Percentiles rank a stretch among this genome's conserved stretches.
phyloP scores from a whole-genome alignment of 2,329 filamentous ascomycete species.

The Aplosporella prunicola region DNA sequence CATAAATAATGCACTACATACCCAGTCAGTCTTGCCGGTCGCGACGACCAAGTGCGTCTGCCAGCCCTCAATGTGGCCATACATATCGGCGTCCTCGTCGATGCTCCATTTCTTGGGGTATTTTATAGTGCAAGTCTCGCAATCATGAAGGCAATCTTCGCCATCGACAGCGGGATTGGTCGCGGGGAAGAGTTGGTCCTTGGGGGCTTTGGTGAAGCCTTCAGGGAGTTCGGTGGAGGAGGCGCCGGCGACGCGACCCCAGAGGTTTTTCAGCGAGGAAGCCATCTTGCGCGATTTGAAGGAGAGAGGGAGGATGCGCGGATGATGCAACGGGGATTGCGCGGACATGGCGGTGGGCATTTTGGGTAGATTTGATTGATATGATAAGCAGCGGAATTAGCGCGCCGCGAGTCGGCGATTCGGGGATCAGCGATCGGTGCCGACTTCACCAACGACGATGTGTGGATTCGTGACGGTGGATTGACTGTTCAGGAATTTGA shows the following conservation, averaged over 20 bases:
- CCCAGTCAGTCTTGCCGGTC: conserved; percentile 95
- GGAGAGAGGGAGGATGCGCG: not conserved
- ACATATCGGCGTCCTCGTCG: conserved; percentile 68
- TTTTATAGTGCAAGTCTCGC: conserved; percentile 65
- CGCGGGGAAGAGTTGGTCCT: conserved; percentile 57
- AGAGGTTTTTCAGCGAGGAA: conserved; percentile 27
- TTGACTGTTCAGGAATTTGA: too few species aligned
- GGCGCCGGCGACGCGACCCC: conserved; percentile 13
- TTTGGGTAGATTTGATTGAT: too few species aligned
- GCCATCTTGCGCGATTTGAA: conserved; percentile 22
- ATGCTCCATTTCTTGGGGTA: conserved; percentile 68
- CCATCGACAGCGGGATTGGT: conserved; percentile 72
- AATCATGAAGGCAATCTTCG: conserved; percentile 83
- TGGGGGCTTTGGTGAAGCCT: conserved; percentile 20
- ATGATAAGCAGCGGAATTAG: too few species aligned
- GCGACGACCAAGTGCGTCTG: conserved; percentile 83
- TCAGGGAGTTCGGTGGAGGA: conserved; percentile 9
- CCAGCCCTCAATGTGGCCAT: conserved; percentile 79
- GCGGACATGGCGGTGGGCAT: too few species aligned
- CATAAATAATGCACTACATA: conserved; percentile 37
- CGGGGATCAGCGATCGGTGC: too few species aligned
- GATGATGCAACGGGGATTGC: too few species aligned
- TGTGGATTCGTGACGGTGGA: too few species aligned
- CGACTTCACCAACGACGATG: too few species aligned
- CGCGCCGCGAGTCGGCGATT: too few species aligned